phyloP scores from a whole-genome alignment of 2,329 filamentous ascomycete genomes.

The Corniculantispora saksenae region DNA sequence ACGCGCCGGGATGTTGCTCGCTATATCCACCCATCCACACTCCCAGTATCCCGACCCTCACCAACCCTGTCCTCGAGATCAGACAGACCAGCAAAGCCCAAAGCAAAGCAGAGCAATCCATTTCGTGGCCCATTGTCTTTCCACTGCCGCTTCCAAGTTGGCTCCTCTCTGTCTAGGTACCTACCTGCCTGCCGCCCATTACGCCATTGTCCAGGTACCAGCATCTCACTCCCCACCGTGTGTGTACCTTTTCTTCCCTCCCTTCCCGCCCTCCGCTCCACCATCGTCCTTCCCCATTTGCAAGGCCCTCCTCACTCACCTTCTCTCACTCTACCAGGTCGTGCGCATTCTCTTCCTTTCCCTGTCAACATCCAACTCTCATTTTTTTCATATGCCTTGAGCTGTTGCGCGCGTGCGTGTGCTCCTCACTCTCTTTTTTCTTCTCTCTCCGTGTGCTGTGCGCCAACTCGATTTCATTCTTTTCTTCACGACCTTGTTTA shows the following conservation, averaged over 20 bases:
- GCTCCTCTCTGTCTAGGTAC: too few species aligned
- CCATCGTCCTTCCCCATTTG: constrained; percentile 14
- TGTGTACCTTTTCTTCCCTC: not conserved
- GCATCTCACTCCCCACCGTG: not conserved
- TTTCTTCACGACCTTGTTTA: not conserved
- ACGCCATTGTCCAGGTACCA: not conserved
- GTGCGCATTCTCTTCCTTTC: constrained; percentile 3
- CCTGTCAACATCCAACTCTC: constrained; percentile 3
- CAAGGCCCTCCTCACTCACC: constrained; percentile 6
- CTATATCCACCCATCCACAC: not conserved
- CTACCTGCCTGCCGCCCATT: not conserved
- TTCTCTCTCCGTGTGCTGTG: constrained; percentile 18
- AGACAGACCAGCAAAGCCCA: not conserved
- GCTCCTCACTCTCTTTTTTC: constrained; percentile 10
- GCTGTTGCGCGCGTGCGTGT: constrained; percentile 20
- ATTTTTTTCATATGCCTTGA: not conserved
- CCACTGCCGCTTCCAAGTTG: not conserved
- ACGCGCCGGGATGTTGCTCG: not conserved
- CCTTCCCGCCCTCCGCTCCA: constrained; percentile 4
- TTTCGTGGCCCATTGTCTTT: too few species aligned
- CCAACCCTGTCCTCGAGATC: constrained; percentile 1
- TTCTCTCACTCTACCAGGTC: not conserved
- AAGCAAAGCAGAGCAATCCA: not conserved
- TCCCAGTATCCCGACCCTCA: not conserved
- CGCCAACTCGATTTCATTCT: constrained; percentile 17